phyloP scores from a whole-genome alignment of 495 filamentous ascomycete species.

The Lepraria neglecta region DNA sequence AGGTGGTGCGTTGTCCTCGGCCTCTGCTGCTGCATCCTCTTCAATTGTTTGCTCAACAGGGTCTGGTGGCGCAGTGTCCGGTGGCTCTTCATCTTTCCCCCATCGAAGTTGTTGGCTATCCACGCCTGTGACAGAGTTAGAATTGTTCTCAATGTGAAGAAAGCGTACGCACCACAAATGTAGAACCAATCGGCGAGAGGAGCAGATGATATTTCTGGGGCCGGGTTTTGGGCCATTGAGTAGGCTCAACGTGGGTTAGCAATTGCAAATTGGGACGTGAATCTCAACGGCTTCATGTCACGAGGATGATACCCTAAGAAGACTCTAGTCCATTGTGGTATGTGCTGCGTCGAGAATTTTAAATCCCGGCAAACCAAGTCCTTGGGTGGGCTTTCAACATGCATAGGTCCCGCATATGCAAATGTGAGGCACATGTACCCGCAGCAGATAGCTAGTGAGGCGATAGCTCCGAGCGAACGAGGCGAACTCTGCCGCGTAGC shows the following conservation, averaged over 20 bases:
- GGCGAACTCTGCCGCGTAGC: conserved; percentile 1
- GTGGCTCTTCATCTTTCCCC: conserved; percentile 49
- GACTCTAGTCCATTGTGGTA: background rate
- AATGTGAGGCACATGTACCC: conserved; percentile 11
- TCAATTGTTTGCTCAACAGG: conserved; percentile 71
- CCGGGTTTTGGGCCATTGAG: conserved; percentile 26
- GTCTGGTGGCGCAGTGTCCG: conserved; percentile 42
- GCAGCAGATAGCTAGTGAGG: background rate
- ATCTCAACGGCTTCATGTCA: conserved; percentile 10
- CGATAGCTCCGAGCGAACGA: background rate
- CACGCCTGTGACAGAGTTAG: conserved; percentile 34
- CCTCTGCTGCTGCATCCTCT: conserved; percentile 66
- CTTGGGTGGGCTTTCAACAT: background rate
- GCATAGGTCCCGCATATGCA: conserved; percentile 10
- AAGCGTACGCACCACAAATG: conserved; percentile 77
- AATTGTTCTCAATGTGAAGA: conserved; percentile 41
- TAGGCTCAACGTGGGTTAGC: background rate
- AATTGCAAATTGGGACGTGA: background rate
- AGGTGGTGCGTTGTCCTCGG: conserved; percentile 38
- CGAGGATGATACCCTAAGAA: conserved; percentile 1
- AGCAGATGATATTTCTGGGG: conserved; percentile 48
- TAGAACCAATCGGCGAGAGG: conserved; percentile 98
- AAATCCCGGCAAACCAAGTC: background rate
- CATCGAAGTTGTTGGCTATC: conserved; percentile 30
- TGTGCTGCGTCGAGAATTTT: background rate